These are phyloP conservation scores for Populus hybrid DNA, from an alignment of 441 rosid species.

Conservation along the genomic window DNA sequence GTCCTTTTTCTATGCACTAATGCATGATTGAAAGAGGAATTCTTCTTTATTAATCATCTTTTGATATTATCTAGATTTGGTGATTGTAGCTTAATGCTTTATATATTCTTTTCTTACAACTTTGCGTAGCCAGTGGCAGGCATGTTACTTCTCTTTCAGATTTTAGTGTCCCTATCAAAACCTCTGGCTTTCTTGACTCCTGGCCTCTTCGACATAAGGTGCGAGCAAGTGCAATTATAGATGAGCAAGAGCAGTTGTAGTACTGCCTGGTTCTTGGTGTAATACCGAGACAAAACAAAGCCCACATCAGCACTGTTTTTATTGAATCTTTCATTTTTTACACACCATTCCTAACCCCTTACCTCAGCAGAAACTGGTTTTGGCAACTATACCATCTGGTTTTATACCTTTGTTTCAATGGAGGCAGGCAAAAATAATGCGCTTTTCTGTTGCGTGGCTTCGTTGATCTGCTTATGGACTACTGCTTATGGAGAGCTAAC, in stretches of 20 bases:
- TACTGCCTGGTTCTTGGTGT: constrained; percentile 21
- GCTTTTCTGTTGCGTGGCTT: constrained; percentile 27
- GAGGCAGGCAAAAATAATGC: constrained; percentile 32
- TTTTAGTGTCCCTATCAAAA: constrained; percentile 5
- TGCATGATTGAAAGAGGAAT: not conserved
- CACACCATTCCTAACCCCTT: not conserved
- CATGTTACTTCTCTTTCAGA: constrained; percentile 32
- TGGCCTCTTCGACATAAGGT: constrained; percentile 33
- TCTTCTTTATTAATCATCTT: constrained; percentile 8
- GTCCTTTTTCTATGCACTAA: not conserved
- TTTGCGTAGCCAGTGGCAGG: constrained; percentile 45
- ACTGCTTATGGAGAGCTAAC: constrained; percentile 68
- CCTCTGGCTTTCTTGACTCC: constrained; percentile 31
- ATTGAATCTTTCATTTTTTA: constrained; percentile 16
- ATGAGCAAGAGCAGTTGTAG: constrained; percentile 21
- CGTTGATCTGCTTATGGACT: constrained; percentile 40
- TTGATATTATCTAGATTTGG: constrained; percentile 37
- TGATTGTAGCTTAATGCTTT: constrained; percentile 29
- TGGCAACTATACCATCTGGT: not conserved
- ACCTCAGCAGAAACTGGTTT: constrained; percentile 13
- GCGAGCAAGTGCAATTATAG: constrained; percentile 31
- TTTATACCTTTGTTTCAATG: constrained; percentile 24
- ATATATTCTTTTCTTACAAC: constrained; percentile 30
- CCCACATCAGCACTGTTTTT: constrained; percentile 20
- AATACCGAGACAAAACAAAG: constrained; percentile 21